These are phyloP conservation scores for Actinidia polygama DNA, from an alignment of 179 eudicot genomes.

Conservation along the genomic window DNA sequence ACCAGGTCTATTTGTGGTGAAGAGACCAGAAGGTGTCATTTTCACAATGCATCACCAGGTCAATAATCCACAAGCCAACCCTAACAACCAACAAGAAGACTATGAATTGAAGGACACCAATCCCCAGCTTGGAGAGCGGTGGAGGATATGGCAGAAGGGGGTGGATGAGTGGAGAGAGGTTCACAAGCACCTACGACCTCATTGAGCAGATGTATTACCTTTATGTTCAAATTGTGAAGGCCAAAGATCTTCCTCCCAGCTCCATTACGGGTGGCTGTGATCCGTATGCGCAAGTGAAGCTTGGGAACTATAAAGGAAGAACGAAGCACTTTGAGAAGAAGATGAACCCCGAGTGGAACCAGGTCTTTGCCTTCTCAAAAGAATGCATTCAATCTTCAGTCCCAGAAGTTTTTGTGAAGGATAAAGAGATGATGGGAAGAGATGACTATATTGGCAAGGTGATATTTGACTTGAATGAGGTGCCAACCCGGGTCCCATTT, in stretches of 20 bases:
- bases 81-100: constrained; percentile 37
- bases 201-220: constrained; percentile 77
- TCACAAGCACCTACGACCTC: constrained; percentile 61
- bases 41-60: constrained; percentile 25
- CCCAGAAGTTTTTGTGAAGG: constrained; percentile 55
- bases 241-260: constrained; percentile 58
- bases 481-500: constrained; percentile 79
- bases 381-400: constrained; percentile 68
- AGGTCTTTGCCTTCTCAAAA: constrained; percentile 70
- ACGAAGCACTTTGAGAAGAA: constrained; percentile 68
- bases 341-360: constrained; percentile 71
- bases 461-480: constrained; percentile 68
- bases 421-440: constrained; percentile 55
- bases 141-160: constrained; percentile 31
- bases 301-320: constrained; percentile 73
- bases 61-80: constrained; percentile 7
- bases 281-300: constrained; percentile 75
- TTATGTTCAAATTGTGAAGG: constrained; percentile 73
- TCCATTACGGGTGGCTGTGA: constrained; percentile 55
- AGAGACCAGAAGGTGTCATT: constrained; percentile 24
- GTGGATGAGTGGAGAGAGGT: constrained; percentile 50
- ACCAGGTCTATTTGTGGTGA: constrained; percentile 43
- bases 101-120: constrained; percentile 61
- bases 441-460: constrained; percentile 72
- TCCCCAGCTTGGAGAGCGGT: constrained; percentile 52